A percentile compares a stretch with the other conserved stretches of the same genome.
Evolutionary conservation across 768 basidiomycete species (phyloP).

Genomic region (Suillus sp.): DNA sequence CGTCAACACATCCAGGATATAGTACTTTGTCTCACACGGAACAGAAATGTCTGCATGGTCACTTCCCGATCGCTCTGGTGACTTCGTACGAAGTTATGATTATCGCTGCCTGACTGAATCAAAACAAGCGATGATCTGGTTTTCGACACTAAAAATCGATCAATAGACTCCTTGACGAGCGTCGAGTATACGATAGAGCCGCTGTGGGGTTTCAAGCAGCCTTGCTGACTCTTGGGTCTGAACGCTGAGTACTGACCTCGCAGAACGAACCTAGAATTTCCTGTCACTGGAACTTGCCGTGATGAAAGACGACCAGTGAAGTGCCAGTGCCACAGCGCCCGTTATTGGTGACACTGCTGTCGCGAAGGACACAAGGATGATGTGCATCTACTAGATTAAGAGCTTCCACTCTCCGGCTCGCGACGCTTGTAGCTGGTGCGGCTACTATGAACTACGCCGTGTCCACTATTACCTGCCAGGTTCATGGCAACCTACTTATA

Average conservation of each 20-base stretch:
- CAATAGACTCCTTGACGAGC: neutral
- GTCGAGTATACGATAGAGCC: neutral
- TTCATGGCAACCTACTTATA: slow-evolving; percentile 5
- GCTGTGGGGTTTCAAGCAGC: neutral
- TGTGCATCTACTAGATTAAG: neutral
- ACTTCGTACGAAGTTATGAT: neutral
- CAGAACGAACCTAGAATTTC: neutral
- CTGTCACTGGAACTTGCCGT: neutral
- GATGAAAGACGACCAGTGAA: too few relatives aligned
- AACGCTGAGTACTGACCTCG: neutral
- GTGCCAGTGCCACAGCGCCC: neutral
- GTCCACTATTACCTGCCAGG: neutral
- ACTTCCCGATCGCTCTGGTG: neutral
- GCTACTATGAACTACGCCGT: neutral
- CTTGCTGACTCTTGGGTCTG: neutral
- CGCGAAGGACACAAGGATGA: neutral
- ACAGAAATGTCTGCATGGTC: neutral
- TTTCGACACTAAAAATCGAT: neutral
- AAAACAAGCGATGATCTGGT: neutral
- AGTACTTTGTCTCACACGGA: neutral
- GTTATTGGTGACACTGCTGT: neutral
- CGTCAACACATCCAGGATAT: neutral
- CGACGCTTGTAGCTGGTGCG: neutral
- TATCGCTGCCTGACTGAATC: neutral
- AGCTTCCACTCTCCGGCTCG: neutral